phyloP scores from a whole-genome alignment of 2,329 filamentous ascomycete species.

The Penicillium sp. region DNA sequence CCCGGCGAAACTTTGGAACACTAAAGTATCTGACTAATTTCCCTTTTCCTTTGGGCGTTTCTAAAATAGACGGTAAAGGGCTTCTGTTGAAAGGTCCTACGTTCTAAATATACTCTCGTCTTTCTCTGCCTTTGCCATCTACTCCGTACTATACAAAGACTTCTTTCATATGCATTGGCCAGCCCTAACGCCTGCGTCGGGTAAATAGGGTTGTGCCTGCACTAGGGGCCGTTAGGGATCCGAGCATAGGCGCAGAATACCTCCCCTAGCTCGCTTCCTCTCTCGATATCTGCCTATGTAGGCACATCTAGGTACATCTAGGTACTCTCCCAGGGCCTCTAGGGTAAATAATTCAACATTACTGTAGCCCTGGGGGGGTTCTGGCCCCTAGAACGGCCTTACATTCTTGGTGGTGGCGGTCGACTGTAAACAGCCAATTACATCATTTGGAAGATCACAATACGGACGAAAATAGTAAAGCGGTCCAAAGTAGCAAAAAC shows the following conservation, averaged over 20 bases:
- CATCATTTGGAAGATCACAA: slow-evolving; percentile 8
- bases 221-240: slow-evolving; percentile 8
- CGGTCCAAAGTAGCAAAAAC: neutral
- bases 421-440: slow-evolving; percentile 10
- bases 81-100: too few species aligned
- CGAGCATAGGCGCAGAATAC: neutral
- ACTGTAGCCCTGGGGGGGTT: neutral
- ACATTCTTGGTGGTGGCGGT: slow-evolving; percentile 10
- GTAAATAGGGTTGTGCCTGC: slow-evolving; percentile 24
- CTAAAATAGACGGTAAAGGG: neutral
- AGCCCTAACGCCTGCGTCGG: slow-evolving; percentile 26
- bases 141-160: neutral
- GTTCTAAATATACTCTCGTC: neutral
- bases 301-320: too few species aligned
- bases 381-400: neutral
- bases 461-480: neutral
- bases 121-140: neutral
- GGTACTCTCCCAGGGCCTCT: too few species aligned
- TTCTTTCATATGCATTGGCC: slow-evolving; percentile 11
- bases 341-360: neutral
- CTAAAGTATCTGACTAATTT: slow-evolving; percentile 1
- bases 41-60: neutral
- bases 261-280: too few species aligned
- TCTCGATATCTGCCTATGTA: too few species aligned
- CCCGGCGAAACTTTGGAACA: slow-evolving; percentile 11